Evolutionary conservation across 768 basidiomycete genomes (phyloP).

Genomic region (Lentinula lateritia): DNA sequence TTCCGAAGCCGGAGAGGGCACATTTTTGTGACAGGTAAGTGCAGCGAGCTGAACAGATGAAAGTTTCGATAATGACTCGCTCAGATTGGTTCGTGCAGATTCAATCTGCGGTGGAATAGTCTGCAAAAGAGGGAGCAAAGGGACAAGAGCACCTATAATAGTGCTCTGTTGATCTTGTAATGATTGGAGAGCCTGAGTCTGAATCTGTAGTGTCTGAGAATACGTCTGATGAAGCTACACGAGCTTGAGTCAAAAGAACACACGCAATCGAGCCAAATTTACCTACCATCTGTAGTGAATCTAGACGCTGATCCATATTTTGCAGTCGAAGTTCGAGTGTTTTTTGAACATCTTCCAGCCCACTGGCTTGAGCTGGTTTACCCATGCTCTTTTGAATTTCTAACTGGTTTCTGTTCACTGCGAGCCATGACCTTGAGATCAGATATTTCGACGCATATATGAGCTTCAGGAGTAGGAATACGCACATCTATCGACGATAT

Average conservation of each 20-base stretch:
- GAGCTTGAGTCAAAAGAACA: background rate
- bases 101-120: conserved; percentile 55
- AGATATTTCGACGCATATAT: conserved; percentile 5
- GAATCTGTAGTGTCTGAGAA: conserved; percentile 42
- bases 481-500: conserved; percentile 53
- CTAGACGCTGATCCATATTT: conserved; percentile 46
- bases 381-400: conserved; percentile 57
- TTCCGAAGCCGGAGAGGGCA: background rate
- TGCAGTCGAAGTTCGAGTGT: conserved; percentile 37
- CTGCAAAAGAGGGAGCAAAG: conserved; percentile 58
- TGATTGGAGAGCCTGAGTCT: conserved; percentile 50
- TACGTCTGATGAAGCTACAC: conserved; percentile 17
- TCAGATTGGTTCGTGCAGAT: conserved; percentile 26
- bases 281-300: conserved; percentile 45
- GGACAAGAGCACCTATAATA: conserved; percentile 48
- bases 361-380: conserved; percentile 42
- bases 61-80: conserved; percentile 20
- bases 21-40: background rate
- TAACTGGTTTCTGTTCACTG: conserved; percentile 61
- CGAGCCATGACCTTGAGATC: conserved; percentile 4
- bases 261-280: conserved; percentile 33
- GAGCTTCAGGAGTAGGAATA: conserved; percentile 12
- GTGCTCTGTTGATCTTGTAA: conserved; percentile 59
- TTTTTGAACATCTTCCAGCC: conserved; percentile 34
- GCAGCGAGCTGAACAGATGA: background rate